Evolutionary conservation across 352 stramenopile species (phyloP).

Genomic region (Bremia lactucae): DNA sequence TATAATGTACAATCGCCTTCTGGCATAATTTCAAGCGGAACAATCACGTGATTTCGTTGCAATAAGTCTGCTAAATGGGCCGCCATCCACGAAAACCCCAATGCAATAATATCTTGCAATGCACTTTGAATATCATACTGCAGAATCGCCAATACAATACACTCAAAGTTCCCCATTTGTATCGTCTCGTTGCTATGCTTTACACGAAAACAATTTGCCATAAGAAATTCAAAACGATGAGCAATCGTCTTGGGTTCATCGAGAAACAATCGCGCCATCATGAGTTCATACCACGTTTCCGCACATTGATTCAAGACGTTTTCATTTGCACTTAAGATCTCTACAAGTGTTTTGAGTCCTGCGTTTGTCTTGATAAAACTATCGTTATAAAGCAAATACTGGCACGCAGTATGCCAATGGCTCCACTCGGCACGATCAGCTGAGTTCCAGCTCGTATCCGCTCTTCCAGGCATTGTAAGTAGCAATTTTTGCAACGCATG

Average conservation of each 20-base stretch:
- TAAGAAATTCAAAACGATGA: constrained; percentile 68
- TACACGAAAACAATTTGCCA: constrained; percentile 55
- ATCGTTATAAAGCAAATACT: constrained; percentile 48
- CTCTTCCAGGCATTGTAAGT: constrained; percentile 47
- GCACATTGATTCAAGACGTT: constrained; percentile 31
- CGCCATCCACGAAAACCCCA: constrained; percentile 71
- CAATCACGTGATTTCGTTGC: constrained; percentile 38
- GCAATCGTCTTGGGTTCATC: constrained; percentile 67
- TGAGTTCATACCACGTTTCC: constrained; percentile 63
- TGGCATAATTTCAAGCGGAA: constrained; percentile 30
- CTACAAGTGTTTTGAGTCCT: constrained; percentile 40
- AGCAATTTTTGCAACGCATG: constrained; percentile 53
- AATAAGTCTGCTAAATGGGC: constrained; percentile 58
- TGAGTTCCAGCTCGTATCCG: constrained; percentile 3
- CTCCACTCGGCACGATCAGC: constrained; percentile 30
- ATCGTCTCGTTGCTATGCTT: constrained; percentile 28
- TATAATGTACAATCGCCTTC: constrained; percentile 36
- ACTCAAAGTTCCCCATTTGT: constrained; percentile 76
- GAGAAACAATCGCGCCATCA: constrained; percentile 67
- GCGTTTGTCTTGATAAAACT: constrained; percentile 32
- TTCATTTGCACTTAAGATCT: constrained; percentile 45
- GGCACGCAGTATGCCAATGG: constrained; percentile 52
- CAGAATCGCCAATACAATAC: constrained; percentile 67
- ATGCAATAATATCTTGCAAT: constrained; percentile 46
- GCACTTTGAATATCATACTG: constrained; percentile 64